Base-by-base conservation (phyloP, 176 grass and related monocot species). In the Ananas comosus region DNA sequence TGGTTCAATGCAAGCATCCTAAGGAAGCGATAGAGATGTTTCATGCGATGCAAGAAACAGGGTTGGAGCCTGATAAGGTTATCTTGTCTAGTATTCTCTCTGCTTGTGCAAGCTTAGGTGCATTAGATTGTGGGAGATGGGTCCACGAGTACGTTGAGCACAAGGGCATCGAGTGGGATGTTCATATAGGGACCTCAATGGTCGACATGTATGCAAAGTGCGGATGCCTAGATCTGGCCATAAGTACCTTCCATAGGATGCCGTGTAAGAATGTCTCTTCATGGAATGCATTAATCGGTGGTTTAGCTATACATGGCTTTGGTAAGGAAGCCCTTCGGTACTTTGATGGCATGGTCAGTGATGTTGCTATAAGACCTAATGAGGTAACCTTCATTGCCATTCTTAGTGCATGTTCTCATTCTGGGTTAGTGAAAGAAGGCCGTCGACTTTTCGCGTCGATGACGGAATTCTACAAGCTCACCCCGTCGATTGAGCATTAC, bases 261-360 rank as follows among this genome's bases (percentile, higher is more conserved):
- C 63, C 69, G 11, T 13, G 50, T 33, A 90, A 75, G 80, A 86
- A 83, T 6, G 69, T 78, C 28, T 83, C 70, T 21, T 82, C 82
- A 18, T 86, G 83, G 83, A 91, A 86, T 53, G 83, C 77, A 2
- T 33, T 83, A 64, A 71, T 86, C 57, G 75, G 75, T 73, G 87
- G 80, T 13, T 72, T 78, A 17, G 73, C 66, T 42, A 72, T 72
- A 76, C 77, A 86, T 52, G 65, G 83, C 21, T 67, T 74, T 72
- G 80, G 70, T 27, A 67, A 23, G 51, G 59, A 80, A 70, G 53
- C 71, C 52, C 70, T 87, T 33, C 17, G 50, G 56, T 76, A 50
- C 49, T 79, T 87, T 56, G 78, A 82, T 25, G 73, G 52, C 51
- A 87, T 84, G 84, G 47, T 76, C 33, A 7, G 33, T 53, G 16